These are phyloP conservation scores for Nakaseomyces nivariensis DNA, from an alignment of 1,139 yeast genomes.

Conservation along the genomic window DNA sequence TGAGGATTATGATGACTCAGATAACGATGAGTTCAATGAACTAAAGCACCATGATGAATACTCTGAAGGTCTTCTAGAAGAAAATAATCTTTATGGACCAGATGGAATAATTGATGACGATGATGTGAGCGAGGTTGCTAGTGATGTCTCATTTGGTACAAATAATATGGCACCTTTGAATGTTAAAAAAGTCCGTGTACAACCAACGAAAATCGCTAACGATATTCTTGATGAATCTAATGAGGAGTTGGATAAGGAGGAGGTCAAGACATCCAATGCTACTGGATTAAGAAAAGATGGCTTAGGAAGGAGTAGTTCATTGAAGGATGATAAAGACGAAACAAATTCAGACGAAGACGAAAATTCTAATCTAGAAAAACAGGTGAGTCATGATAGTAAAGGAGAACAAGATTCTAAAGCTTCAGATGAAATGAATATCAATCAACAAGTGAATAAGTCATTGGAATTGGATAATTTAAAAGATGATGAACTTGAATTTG, in stretches of 20 bases:
- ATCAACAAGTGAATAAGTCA: neutral
- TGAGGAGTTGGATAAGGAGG: neutral
- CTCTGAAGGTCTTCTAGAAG: slow-evolving; percentile 16
- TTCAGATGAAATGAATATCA: too few species aligned
- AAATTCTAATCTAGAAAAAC: neutral
- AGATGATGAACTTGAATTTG: neutral
- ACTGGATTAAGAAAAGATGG: neutral
- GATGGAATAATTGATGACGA: slow-evolving; percentile 14
- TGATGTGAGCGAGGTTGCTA: slow-evolving; percentile 29
- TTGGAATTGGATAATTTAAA: neutral
- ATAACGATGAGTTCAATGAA: slow-evolving; percentile 4
- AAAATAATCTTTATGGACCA: slow-evolving; percentile 2
- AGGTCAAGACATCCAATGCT: neutral
- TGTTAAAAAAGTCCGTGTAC: slow-evolving; percentile 13
- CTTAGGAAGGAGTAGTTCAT: neutral
- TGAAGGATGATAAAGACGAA: neutral
- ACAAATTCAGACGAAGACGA: neutral
- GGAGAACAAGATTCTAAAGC: too few species aligned
- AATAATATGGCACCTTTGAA: slow-evolving; percentile 22
- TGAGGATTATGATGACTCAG: slow-evolving; percentile 14
- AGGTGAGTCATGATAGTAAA: neutral
- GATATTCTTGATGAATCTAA: neutral
- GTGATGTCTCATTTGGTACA: slow-evolving; percentile 27
- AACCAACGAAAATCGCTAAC: neutral
- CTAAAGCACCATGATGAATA: slow-evolving; percentile 22